A percentile compares a stretch with the other conserved stretches of the same genome.
phyloP scores from a whole-genome alignment of 352 stramenopile species.

The Ophiocytium majus region DNA sequence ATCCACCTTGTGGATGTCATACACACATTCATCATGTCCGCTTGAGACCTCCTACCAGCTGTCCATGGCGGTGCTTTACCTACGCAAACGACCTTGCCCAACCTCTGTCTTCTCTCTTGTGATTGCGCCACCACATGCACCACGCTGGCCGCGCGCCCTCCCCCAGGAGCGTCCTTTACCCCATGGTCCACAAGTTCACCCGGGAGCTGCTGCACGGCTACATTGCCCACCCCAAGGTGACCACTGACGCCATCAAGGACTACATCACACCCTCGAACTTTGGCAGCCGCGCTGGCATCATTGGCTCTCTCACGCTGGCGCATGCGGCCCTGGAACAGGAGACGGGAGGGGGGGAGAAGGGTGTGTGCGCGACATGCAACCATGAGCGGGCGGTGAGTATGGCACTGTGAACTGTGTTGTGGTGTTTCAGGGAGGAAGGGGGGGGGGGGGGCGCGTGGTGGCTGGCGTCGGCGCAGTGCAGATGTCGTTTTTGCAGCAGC shows the following conservation, averaged over 20 bases:
- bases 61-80: no score
- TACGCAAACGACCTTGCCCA: no score
- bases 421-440: no score
- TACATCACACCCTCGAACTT: constrained; percentile 58
- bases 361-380: neutral
- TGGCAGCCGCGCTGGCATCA: constrained; percentile 59
- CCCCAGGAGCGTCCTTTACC: constrained; percentile 47
- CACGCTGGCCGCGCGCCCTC: neutral
- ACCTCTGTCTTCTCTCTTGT: no score
- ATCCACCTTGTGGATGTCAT: no score
- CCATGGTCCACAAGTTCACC: constrained; percentile 46
- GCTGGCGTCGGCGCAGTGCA: neutral
- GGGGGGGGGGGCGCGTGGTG: neutral
- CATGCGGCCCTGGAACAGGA: constrained; percentile 54
- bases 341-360: no score
- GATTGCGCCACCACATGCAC: no score
- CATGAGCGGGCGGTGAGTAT: neutral
- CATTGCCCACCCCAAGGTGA: constrained; percentile 57
- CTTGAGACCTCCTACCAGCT: no score
- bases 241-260: constrained; percentile 52
- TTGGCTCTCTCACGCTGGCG: constrained; percentile 61
- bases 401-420: neutral
- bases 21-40: no score
- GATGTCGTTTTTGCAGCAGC: neutral
- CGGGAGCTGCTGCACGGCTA: constrained; percentile 71